A percentile compares a stretch with the other conserved stretches of the same genome.
These are phyloP conservation scores for Pseudocercospora fuligena DNA, from an alignment of 2,329 filamentous ascomycete species.

Conservation along the genomic window DNA sequence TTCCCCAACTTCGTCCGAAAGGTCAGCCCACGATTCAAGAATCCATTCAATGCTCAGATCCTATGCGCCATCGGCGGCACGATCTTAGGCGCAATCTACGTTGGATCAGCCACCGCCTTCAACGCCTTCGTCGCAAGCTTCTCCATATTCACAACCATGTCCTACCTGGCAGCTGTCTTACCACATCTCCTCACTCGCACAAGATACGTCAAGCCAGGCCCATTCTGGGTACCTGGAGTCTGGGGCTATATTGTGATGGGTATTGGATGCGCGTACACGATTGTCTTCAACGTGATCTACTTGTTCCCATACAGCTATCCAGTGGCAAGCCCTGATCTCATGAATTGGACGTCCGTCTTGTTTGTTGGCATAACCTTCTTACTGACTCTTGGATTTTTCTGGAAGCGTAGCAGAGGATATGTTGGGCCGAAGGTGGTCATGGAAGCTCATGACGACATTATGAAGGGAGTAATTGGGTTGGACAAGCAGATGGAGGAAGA, in stretches of 20 bases:
- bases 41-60: conserved; percentile 62
- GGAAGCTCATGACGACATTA: conserved; percentile 35
- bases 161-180: conserved; percentile 68
- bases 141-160: conserved; percentile 59
- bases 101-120: conserved; percentile 70
- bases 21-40: conserved; percentile 54
- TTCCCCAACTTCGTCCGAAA: conserved; percentile 54
- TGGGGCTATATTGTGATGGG: conserved; percentile 59
- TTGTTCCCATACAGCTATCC: conserved; percentile 60
- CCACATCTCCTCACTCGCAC: conserved; percentile 49
- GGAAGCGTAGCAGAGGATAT: conserved; percentile 46
- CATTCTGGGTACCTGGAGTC: conserved; percentile 59
- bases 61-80: conserved; percentile 57
- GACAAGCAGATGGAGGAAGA: conserved; percentile 19
- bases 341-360: conserved; percentile 62
- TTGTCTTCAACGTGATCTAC: conserved; percentile 67
- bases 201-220: conserved; percentile 57
- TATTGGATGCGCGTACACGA: conserved; percentile 62
- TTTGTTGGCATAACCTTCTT: conserved; percentile 58
- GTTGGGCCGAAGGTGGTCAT: conserved; percentile 42
- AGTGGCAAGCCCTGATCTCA: conserved; percentile 47
- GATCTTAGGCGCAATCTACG: conserved; percentile 66
- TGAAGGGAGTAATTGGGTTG: conserved; percentile 32
- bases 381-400: conserved; percentile 52
- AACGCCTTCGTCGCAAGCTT: conserved; percentile 66